These are phyloP conservation scores for Phytophthora lateralis DNA, from an alignment of 352 stramenopile genomes.

Conservation along the genomic window DNA sequence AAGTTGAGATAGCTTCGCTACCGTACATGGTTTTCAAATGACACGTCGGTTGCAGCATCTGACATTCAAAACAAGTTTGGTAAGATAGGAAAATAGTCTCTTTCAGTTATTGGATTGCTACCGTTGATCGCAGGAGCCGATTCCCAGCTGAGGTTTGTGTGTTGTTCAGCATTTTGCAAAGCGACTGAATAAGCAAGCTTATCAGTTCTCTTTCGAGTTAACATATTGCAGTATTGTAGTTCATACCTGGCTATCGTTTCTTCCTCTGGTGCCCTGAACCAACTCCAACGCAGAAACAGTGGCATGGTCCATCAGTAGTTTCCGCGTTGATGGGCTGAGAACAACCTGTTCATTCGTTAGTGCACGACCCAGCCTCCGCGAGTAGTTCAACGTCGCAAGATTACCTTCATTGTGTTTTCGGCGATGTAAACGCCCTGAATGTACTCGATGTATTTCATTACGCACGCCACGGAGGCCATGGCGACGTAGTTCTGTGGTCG, in stretches of 20 bases:
- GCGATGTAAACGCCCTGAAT: constrained; percentile 89
- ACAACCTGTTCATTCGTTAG: constrained; percentile 49
- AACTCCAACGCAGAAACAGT: constrained; percentile 79
- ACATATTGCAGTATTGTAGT: background rate
- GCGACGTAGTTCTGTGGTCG: constrained; percentile 75
- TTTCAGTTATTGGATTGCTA: constrained; percentile 21
- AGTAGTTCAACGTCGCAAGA: background rate
- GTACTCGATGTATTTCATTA: constrained; percentile 89
- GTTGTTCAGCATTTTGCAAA: constrained; percentile 81
- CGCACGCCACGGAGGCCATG: constrained; percentile 79
- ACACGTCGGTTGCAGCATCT: constrained; percentile 82
- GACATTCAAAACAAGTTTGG: constrained; percentile 7
- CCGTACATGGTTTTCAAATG: constrained; percentile 84
- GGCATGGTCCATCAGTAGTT: constrained; percentile 85
- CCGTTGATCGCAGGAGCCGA: constrained; percentile 76
- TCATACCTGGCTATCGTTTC: constrained; percentile 60
- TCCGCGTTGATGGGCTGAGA: constrained; percentile 70
- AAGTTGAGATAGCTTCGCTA: background rate
- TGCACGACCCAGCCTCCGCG: background rate
- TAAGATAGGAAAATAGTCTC: background rate
- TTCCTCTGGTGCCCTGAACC: constrained; percentile 56
- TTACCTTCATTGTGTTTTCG: constrained; percentile 82
- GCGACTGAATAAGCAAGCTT: constrained; percentile 44
- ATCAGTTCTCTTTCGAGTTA: background rate
- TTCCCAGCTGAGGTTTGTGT: constrained; percentile 80